Conservation (phyloP, 495 filamentous ascomycete species). For the Pyrenula aspistea region DNA sequence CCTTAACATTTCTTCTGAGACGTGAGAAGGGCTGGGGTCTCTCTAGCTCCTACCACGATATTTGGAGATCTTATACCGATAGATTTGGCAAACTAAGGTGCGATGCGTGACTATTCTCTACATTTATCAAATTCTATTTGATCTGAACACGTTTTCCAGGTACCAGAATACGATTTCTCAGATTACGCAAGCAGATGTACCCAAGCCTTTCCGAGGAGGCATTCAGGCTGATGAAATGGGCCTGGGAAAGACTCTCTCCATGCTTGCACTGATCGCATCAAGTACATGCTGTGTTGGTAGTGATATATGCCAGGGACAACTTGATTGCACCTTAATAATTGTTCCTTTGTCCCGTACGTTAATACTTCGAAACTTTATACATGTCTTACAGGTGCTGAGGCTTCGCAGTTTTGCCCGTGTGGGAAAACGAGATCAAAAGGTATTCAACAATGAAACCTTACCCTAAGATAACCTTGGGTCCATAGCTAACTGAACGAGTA, state of each 20-base stretch:
- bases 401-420: background rate
- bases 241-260: conserved; percentile 10
- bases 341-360: background rate
- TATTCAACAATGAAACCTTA: background rate
- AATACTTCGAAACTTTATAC: background rate
- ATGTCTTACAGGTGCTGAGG: background rate
- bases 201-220: conserved; percentile 1
- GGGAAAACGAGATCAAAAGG: background rate
- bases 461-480: too few species aligned
- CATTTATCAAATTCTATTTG: background rate
- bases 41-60: background rate
- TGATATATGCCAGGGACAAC: background rate
- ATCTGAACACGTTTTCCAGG: background rate
- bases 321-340: background rate
- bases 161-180: background rate
- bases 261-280: conserved; percentile 8
- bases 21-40: conserved; percentile 23
- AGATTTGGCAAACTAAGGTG: background rate
- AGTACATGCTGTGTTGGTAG: background rate
- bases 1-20: conserved; percentile 27
- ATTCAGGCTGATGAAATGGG: conserved; percentile 11
- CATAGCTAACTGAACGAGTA: too few species aligned
- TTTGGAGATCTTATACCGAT: background rate
- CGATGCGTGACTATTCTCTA: background rate
- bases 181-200: background rate